A percentile compares a stretch with the other conserved stretches of the same genome.
phyloP scores from a whole-genome alignment of 2,329 filamentous ascomycete species.

The Blastomyces emzantsi region DNA sequence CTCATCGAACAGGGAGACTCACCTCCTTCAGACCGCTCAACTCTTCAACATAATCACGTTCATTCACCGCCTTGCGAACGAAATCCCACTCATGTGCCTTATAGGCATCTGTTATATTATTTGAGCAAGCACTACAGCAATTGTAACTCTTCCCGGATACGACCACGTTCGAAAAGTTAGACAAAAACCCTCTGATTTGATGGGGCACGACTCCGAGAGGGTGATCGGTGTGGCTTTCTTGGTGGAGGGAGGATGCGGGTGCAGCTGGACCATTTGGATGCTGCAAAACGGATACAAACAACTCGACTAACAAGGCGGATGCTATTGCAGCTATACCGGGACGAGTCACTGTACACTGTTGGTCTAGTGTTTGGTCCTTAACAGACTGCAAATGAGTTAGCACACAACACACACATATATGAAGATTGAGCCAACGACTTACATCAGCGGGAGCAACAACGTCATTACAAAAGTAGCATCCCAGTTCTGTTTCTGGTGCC shows the following conservation, averaged over 20 bases:
- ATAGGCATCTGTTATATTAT: conserved; percentile 46
- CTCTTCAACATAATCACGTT: conserved; percentile 55
- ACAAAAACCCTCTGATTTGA: conserved; percentile 55
- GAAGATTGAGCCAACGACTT: conserved; percentile 35
- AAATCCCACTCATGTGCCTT: conserved; percentile 51
- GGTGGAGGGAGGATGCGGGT: conserved; percentile 28
- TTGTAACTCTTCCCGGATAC: conserved; percentile 51
- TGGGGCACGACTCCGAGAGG: conserved; percentile 50
- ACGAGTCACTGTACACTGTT: conserved; percentile 94
- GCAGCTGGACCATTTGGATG: conserved; percentile 53
- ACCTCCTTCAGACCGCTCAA: conserved; percentile 54
- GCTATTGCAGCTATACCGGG: conserved; percentile 89
- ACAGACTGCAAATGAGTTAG: conserved; percentile 55
- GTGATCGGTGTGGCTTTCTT: conserved; percentile 33
- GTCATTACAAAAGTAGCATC: conserved; percentile 98
- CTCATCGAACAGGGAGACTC: background rate
- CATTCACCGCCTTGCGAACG: conserved; percentile 50
- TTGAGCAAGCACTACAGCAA: conserved; percentile 55
- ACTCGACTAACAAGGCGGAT: conserved; percentile 80
- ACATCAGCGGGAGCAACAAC: conserved; percentile 91
- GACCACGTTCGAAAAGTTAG: conserved; percentile 50
- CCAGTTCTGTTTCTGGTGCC: conserved; percentile 58
- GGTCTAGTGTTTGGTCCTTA: conserved; percentile 90
- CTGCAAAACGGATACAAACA: conserved; percentile 79
- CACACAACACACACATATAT: conserved; percentile 19